Evolutionary conservation across 2,329 filamentous ascomycete genomes (phyloP).

Genomic region (Fusarium camptoceras): DNA sequence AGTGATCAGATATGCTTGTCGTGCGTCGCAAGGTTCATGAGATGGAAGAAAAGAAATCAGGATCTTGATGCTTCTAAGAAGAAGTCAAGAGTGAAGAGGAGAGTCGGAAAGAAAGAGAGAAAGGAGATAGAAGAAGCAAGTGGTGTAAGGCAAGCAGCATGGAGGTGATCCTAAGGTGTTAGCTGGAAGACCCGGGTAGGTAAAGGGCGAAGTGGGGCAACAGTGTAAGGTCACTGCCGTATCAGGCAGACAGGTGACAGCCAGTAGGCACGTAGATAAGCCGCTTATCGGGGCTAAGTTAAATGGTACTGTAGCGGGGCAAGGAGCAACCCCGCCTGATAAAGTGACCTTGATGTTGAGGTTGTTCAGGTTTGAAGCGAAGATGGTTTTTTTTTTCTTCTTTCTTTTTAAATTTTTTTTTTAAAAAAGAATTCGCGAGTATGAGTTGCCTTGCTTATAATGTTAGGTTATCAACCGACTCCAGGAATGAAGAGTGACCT

Average conservation of each 20-base stretch:
- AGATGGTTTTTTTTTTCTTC: background rate
- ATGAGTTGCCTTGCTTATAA: background rate
- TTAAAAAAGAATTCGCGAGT: background rate
- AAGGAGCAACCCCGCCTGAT: slow-evolving; percentile 5
- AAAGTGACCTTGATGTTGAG: background rate
- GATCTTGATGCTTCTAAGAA: background rate
- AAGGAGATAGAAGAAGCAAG: slow-evolving; percentile 21
- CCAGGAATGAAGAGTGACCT: background rate
- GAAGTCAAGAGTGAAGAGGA: background rate
- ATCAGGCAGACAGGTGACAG: slow-evolving; percentile 49
- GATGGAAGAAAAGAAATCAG: background rate
- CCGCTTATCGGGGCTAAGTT: slow-evolving; percentile 42
- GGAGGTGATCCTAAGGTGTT: slow-evolving; percentile 35
- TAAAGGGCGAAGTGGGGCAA: slow-evolving; percentile 49
- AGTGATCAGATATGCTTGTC: slow-evolving; percentile 7
- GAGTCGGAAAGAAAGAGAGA: background rate
- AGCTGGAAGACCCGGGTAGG: slow-evolving; percentile 36
- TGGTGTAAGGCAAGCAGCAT: slow-evolving; percentile 21
- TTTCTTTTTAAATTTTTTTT: too few species aligned
- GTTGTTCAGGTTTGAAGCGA: background rate
- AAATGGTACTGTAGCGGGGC: slow-evolving; percentile 25
- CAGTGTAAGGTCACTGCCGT: slow-evolving; percentile 44
- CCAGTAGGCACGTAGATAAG: slow-evolving; percentile 47
- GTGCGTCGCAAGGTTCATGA: background rate
- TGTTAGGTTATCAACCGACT: background rate